A percentile compares a stretch with the other conserved stretches of the same genome.
phyloP scores from a whole-genome alignment of 2,329 filamentous ascomycete species.

The Aurifilum marmelostoma region DNA sequence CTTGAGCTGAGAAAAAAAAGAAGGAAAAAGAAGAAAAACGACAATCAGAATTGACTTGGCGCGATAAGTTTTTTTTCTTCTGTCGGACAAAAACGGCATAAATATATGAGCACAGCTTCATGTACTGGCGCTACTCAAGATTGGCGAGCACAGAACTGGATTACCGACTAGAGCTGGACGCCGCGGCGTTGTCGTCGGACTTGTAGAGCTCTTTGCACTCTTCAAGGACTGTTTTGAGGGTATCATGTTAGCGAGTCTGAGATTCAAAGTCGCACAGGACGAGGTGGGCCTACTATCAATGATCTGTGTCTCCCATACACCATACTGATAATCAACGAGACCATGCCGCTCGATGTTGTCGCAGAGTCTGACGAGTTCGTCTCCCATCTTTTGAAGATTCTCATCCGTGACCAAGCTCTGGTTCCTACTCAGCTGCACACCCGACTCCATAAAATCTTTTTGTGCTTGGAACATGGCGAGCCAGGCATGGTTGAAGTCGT shows the following conservation, averaged over 20 bases:
- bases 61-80: slow-evolving; percentile 3
- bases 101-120: slow-evolving; percentile 17
- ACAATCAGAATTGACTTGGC: slow-evolving; percentile 12
- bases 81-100: slow-evolving; percentile 9
- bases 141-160: background rate
- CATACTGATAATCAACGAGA: slow-evolving; percentile 97
- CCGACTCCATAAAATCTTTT: slow-evolving; percentile 70
- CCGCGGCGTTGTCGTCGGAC: slow-evolving; percentile 13
- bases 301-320: slow-evolving; percentile 94
- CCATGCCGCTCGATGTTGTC: slow-evolving; percentile 88
- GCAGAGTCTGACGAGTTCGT: slow-evolving; percentile 79
- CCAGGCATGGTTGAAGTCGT: slow-evolving; percentile 94
- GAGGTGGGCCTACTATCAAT: slow-evolving; percentile 67
- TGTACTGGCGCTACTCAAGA: slow-evolving; percentile 24
- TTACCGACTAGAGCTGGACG: slow-evolving; percentile 15
- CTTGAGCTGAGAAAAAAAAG: slow-evolving; percentile 1
- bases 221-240: slow-evolving; percentile 37
- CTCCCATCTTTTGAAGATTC: slow-evolving; percentile 76
- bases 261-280: background rate
- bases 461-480: slow-evolving; percentile 81
- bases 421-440: slow-evolving; percentile 58
- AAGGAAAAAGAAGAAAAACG: background rate
- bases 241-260: slow-evolving; percentile 18
- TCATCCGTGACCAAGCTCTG: slow-evolving; percentile 70
- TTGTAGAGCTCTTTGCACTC: slow-evolving; percentile 37